phyloP scores from a whole-genome alignment of 1,139 yeast genomes.

The Hyphopichia pseudoburtonii region DNA sequence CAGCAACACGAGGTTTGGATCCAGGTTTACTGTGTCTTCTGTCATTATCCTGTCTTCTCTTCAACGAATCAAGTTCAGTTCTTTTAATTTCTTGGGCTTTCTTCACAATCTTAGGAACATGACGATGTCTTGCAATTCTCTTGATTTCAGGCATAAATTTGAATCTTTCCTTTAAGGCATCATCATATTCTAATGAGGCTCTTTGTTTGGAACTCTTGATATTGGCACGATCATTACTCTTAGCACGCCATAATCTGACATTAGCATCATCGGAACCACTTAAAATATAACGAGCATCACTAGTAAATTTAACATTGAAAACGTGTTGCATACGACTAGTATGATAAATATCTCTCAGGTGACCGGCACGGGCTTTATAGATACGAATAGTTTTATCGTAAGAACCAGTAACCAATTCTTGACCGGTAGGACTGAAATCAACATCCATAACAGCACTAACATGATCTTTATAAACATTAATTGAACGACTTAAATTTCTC shows the following conservation, averaged over 20 bases:
- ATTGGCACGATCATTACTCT: slow-evolving; percentile 79
- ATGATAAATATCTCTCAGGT: slow-evolving; percentile 91
- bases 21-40: slow-evolving; percentile 77
- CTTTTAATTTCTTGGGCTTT: slow-evolving; percentile 86
- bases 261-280: slow-evolving; percentile 97
- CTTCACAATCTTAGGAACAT: slow-evolving; percentile 81
- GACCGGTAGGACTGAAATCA: slow-evolving; percentile 96
- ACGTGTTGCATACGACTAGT: slow-evolving; percentile 97
- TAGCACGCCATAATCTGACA: slow-evolving; percentile 87
- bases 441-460: slow-evolving; percentile 94
- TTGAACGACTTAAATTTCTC: slow-evolving; percentile 79
- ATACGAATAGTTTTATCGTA: slow-evolving; percentile 92
- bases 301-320: slow-evolving; percentile 77
- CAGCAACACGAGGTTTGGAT: slow-evolving; percentile 60
- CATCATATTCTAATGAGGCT: slow-evolving; percentile 84
- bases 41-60: slow-evolving; percentile 78
- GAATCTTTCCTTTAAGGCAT: slow-evolving; percentile 86
- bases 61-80: slow-evolving; percentile 67
- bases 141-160: slow-evolving; percentile 95
- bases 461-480: slow-evolving; percentile 90
- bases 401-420: slow-evolving; percentile 91
- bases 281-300: slow-evolving; percentile 83
- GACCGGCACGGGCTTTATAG: slow-evolving; percentile 76
- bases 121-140: slow-evolving; percentile 89
- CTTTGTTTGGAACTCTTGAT: slow-evolving; percentile 81